Evolutionary conservation across 2,329 filamentous ascomycete species (phyloP), one percentile per base, ranked within the genome.

Genomic region (Ophiosphaerella narmari): DNA sequence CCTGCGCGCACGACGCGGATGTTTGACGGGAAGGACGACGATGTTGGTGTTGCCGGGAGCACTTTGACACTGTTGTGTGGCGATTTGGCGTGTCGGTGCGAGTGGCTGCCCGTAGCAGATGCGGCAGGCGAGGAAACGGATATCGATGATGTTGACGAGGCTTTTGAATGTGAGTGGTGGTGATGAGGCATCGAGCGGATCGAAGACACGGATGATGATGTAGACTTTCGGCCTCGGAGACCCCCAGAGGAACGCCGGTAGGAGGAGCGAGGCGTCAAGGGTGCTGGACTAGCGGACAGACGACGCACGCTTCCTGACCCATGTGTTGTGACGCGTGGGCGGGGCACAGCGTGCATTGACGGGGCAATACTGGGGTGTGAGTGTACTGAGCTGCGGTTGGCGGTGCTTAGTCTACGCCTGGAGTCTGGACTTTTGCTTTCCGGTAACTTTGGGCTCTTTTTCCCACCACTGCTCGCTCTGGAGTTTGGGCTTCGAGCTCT

Each of bases 1-100:
- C 55, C 55, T 12, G 53, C 43, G 26, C 91, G 85, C 1, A 93
- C 90, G 11, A 97, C 79, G 2, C 93, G 87, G 52, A 97, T 89
- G 59, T 92, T 95, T 43, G 86, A 89, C 0, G 93, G 92, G 64
- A 97, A 96, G 1, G 84, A 79, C 2, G 82, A 74, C 4, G 58
- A 62, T 0, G 88, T 92, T 0, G 93, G 93, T 0, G 92, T 96
- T 0, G 90, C 90, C 1, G 94, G 93, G 2, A 97, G 84, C n/a
- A 97, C 89, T 75, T 97, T 97, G 63, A 97, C 88, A 37, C 66
- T 96, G 60, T 90, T 85, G 70, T 97, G 91, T 1, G 94, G 93
- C 3, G 88, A 92, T 21, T 89, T 82, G 32, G 82, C 42, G 14
- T 87, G 91, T 21, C 89, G 82, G 34, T 82, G 43, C 84, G 77